phyloP scores from a whole-genome alignment of 768 basidiomycete species.

The Leccinellum luteum region DNA sequence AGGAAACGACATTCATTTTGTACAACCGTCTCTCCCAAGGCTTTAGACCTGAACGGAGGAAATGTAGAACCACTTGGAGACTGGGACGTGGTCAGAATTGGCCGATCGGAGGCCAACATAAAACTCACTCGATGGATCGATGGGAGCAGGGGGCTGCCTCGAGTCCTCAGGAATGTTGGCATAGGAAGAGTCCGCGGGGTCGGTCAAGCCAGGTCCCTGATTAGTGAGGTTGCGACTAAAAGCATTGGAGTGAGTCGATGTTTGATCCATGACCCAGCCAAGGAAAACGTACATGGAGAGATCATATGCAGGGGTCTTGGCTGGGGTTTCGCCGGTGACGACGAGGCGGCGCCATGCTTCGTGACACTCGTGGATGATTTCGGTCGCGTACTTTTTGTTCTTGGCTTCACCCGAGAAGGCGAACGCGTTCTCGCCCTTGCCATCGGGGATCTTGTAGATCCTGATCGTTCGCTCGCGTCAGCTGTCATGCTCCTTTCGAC shows the following conservation, averaged over 20 bases:
- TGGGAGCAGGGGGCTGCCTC: constrained; percentile 78
- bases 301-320: constrained; percentile 70
- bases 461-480: constrained; percentile 35
- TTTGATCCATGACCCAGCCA: background rate
- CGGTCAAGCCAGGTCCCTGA: constrained; percentile 63
- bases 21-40: background rate
- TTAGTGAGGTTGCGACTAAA: constrained; percentile 78
- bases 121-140: constrained; percentile 84
- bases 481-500: background rate
- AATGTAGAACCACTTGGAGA: constrained; percentile 94
- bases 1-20: background rate
- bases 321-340: constrained; percentile 64
- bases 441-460: constrained; percentile 96
- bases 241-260: constrained; percentile 1
- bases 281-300: constrained; percentile 71
- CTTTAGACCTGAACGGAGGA: constrained; percentile 77
- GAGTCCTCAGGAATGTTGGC: constrained; percentile 71
- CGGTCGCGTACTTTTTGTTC: constrained; percentile 99
- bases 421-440: constrained; percentile 96
- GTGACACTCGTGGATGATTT: constrained; percentile 98
- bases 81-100: constrained; percentile 36
- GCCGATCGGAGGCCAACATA: background rate
- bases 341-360: constrained; percentile 97
- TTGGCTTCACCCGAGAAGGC: constrained; percentile 99
- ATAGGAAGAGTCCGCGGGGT: constrained; percentile 62